A percentile compares a stretch with the other conserved stretches of the same genome.
phyloP scores from a whole-genome alignment of 2,329 filamentous ascomycete species.

The Meredithiella fracta region DNA sequence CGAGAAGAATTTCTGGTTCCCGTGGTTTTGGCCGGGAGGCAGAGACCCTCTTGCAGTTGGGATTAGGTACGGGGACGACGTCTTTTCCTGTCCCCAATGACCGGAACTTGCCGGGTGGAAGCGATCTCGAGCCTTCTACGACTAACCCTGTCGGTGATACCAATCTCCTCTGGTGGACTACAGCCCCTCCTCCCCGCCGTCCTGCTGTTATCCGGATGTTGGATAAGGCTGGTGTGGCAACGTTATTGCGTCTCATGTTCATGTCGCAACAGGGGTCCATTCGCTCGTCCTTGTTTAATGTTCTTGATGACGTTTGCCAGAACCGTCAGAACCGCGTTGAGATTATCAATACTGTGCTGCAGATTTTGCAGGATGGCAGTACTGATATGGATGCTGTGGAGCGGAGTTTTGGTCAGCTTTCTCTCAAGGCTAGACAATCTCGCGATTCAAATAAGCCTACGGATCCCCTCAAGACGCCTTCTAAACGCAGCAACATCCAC shows the following conservation, averaged over 20 bases:
- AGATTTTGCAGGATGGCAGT: conserved; percentile 90
- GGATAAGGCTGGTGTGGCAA: conserved; percentile 88
- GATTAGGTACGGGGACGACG: no score
- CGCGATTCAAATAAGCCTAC: conserved; percentile 39
- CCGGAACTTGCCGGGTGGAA: no score
- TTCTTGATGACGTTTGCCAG: conserved; percentile 82
- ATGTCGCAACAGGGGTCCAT: conserved; percentile 81
- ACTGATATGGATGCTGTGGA: conserved; percentile 86
- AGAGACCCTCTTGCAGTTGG: no score
- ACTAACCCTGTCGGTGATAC: no score
- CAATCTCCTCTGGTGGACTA: neutral
- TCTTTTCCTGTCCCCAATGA: no score
- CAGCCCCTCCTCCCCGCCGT: conserved; percentile 36
- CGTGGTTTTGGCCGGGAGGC: no score
- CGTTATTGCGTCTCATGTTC: conserved; percentile 96
- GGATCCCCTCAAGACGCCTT: conserved; percentile 52
- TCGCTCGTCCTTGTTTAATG: conserved; percentile 65
- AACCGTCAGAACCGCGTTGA: conserved; percentile 93
- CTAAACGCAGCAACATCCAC: conserved; percentile 54
- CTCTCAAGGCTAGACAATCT: conserved; percentile 72
- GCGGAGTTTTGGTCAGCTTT: conserved; percentile 85
- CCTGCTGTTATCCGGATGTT: conserved; percentile 80
- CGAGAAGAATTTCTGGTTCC: no score
- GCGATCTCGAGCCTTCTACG: no score
- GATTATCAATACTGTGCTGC: conserved; percentile 79